phyloP scores from a whole-genome alignment of 2,329 filamentous ascomycete species.

The Beauveria sp. region DNA sequence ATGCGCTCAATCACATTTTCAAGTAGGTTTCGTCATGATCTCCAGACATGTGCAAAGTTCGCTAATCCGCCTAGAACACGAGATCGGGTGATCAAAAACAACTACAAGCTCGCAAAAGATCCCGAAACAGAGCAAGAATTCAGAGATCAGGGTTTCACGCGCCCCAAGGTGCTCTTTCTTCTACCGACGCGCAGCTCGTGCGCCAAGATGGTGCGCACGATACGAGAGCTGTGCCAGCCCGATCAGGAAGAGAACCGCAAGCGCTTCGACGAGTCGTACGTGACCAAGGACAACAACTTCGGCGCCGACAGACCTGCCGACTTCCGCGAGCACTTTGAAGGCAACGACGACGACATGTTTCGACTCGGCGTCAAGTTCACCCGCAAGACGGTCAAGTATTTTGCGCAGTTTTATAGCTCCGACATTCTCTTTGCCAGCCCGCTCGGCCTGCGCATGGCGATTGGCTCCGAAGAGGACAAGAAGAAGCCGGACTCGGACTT shows the following conservation, averaged over 20 bases:
- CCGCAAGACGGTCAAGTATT: slow-evolving; percentile 90
- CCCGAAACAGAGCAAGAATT: slow-evolving; percentile 61
- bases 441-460: slow-evolving; percentile 80
- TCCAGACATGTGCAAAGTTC: neutral
- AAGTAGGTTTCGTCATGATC: slow-evolving; percentile 47
- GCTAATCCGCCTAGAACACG: slow-evolving; percentile 52
- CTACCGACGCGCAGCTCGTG: slow-evolving; percentile 85
- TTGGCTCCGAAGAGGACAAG: slow-evolving; percentile 65
- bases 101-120: slow-evolving; percentile 64
- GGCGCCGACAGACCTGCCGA: slow-evolving; percentile 72
- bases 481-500: slow-evolving; percentile 74
- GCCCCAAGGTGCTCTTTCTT: slow-evolving; percentile 87
- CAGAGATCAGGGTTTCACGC: slow-evolving; percentile 89
- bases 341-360: slow-evolving; percentile 97
- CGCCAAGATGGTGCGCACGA: slow-evolving; percentile 67
- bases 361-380: slow-evolving; percentile 94
- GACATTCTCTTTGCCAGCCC: slow-evolving; percentile 92
- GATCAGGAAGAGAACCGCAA: slow-evolving; percentile 95
- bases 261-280: slow-evolving; percentile 79
- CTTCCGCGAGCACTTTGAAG: slow-evolving; percentile 81
- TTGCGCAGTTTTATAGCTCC: slow-evolving; percentile 90
- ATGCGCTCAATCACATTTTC: slow-evolving; percentile 85
- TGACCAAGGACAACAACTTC: slow-evolving; percentile 56
- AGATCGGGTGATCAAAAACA: slow-evolving; percentile 89
- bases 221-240: slow-evolving; percentile 67